Base-by-base conservation (phyloP, 805 yeast genomes). In the Starmerella floricola region DNA sequence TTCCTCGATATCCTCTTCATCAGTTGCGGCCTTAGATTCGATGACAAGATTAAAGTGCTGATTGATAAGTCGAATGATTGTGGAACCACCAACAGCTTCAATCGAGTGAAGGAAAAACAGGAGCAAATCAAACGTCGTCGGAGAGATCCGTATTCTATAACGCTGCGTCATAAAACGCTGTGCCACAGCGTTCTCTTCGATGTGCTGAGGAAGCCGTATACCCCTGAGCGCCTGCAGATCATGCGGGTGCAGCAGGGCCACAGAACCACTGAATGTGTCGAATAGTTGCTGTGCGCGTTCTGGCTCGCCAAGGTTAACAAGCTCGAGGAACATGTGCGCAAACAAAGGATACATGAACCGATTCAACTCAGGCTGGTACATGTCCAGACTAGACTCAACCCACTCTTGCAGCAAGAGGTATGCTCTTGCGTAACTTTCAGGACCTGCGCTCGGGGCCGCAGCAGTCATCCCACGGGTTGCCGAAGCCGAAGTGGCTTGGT, bases 271-370 rank as follows among this genome's bases (percentile, higher is more conserved):
- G 59, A 77, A 87, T 54, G 73, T 75, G 48, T 79, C 82, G 55
- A 80, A 85, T 56, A 88, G 88, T 18, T 64, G 61, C 53, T 83
- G 75, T 6, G 95, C 93, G n/a, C 41, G 44, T 13, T 53, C 52
- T 6, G 73, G 62, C 51, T 68, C 71, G 45, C 75, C 72, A 54
- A 82, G 79, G 34, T 74, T 65, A 17, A 88, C 75, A 44, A 91
- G 68, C 53, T 85, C 88, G 47, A 91, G 66, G 58, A 75, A 91
- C 54, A 85, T 74, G 60, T 88, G 94, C 39, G 88, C 79, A 62
- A 87, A 91, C n/a, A 91, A 69, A 5, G 99, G 99, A 59, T 82
- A 91, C 52, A 88, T 64, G 33, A 88, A 72, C 50, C 91, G 74
- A 43, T 79, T 73, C 46, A 91, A 68, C 61, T 91, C 96, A 15